Evolutionary conservation across 169 alveolate species (phyloP).

Genomic region (Cryptosporidium ubiquitum): DNA sequence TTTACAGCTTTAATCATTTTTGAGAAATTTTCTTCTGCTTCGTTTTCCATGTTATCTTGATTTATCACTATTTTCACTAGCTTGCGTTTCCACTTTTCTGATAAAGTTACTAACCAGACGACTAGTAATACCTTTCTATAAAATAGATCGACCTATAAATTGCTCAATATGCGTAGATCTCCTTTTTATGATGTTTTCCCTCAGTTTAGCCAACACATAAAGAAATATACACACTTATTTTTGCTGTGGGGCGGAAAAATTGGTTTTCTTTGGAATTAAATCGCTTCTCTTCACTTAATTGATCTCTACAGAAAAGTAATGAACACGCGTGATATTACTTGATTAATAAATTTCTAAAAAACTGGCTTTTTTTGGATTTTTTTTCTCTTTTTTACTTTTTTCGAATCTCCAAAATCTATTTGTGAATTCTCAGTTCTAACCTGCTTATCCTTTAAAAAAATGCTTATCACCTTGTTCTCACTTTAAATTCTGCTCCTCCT

Average conservation of each 20-base stretch:
- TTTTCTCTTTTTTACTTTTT: neutral
- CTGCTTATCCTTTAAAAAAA: constrained; percentile 27
- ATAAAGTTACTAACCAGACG: neutral
- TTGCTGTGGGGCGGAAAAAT: constrained; percentile 11
- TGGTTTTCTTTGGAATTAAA: neutral
- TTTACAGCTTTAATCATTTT: constrained; percentile 48
- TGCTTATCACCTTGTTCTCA: constrained; percentile 4
- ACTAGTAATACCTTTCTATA: neutral
- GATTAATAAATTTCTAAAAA: neutral
- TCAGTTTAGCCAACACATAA: constrained; percentile 16
- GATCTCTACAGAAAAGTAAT: neutral
- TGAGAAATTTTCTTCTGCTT: constrained; percentile 60
- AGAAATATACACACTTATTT: neutral
- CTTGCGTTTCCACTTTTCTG: neutral
- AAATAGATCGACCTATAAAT: neutral
- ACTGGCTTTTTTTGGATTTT: neutral
- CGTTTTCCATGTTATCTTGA: constrained; percentile 41
- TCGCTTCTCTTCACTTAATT: neutral
- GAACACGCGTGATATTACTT: neutral
- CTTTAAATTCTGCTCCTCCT: constrained; percentile 13
- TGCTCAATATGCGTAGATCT: neutral
- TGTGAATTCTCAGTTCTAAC: constrained; percentile 29
- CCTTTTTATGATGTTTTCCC: neutral
- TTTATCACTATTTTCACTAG: neutral
- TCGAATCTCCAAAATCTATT: constrained; percentile 41